A percentile compares a stretch with the other conserved stretches of the same genome.
Evolutionary conservation across 2,329 filamentous ascomycete genomes (phyloP).

Genomic region (Alternaria angustiovoidea): DNA sequence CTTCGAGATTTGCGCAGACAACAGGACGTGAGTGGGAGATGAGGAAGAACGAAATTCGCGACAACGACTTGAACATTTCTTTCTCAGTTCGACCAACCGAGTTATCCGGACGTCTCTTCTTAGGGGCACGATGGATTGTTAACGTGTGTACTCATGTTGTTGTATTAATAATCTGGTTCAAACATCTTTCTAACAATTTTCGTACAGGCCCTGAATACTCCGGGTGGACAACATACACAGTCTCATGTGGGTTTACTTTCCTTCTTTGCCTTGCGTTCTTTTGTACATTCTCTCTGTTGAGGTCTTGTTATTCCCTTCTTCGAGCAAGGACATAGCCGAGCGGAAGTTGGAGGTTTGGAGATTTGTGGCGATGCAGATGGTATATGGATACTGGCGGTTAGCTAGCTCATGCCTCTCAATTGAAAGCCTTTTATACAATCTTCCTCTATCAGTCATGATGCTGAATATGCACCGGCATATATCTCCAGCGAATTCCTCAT

Average conservation of each 20-base stretch:
- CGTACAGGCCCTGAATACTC: background rate
- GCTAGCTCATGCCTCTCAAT: background rate
- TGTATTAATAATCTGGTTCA: background rate
- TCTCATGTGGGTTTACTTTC: background rate
- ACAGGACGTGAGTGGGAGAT: background rate
- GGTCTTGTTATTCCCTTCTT: background rate
- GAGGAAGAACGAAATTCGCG: background rate
- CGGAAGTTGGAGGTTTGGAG: background rate
- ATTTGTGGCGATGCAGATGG: background rate
- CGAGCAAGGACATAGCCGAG: background rate
- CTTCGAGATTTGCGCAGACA: conserved; percentile 25
- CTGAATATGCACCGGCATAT: background rate
- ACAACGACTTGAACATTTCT: background rate
- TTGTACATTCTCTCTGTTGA: background rate
- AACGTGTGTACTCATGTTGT: conserved; percentile 1
- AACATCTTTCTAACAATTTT: background rate
- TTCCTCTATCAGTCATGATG: background rate
- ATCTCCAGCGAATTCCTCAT: no score
- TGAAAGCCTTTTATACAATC: background rate
- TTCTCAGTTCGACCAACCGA: background rate
- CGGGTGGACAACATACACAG: background rate
- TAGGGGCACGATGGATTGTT: background rate
- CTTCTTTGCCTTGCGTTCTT: background rate
- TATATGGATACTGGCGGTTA: background rate
- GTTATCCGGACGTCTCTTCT: background rate